Conservation (phyloP, 192 early-diverging fungal genomes). For the Irineochytrium annulatum region DNA sequence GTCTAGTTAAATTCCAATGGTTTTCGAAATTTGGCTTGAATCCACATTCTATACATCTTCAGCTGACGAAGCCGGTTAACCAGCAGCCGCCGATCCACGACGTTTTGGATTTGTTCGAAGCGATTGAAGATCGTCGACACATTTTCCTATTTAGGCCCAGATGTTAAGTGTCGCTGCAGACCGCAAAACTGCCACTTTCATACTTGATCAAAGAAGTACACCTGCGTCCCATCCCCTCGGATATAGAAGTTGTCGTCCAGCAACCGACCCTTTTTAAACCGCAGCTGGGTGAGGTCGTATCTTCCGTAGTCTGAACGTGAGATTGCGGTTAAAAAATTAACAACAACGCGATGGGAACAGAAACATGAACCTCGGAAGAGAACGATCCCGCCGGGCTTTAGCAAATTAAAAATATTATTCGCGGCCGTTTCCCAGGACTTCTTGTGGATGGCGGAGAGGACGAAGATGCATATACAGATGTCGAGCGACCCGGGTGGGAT, state of each 20-base stretch:
- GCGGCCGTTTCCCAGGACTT: constrained; percentile 77
- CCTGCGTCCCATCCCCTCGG: constrained; percentile 92
- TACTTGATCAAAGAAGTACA: constrained; percentile 84
- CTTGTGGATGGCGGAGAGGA: constrained; percentile 85
- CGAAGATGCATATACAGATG: constrained; percentile 91
- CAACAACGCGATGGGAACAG: neutral
- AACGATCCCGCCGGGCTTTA: constrained; percentile 89
- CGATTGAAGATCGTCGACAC: constrained; percentile 48
- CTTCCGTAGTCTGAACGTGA: constrained; percentile 77
- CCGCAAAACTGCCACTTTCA: neutral
- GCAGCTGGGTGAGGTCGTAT: constrained; percentile 96
- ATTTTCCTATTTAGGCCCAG: constrained; percentile 38
- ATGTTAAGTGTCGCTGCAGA: constrained; percentile 19
- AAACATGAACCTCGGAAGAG: constrained; percentile 61
- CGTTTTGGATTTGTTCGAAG: constrained; percentile 84
- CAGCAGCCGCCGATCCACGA: constrained; percentile 83
- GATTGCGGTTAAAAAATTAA: neutral
- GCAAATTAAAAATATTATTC: constrained; percentile 68
- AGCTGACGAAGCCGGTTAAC: constrained; percentile 87
- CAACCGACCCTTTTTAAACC: constrained; percentile 88
- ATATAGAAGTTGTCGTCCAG: constrained; percentile 95
- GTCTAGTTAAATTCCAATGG: too few species aligned
- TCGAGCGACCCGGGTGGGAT: constrained; percentile 83
- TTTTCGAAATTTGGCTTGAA: constrained; percentile 95
- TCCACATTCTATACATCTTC: constrained; percentile 97